phyloP scores from a whole-genome alignment of 352 stramenopile genomes.

The Blastocystis sp. region DNA sequence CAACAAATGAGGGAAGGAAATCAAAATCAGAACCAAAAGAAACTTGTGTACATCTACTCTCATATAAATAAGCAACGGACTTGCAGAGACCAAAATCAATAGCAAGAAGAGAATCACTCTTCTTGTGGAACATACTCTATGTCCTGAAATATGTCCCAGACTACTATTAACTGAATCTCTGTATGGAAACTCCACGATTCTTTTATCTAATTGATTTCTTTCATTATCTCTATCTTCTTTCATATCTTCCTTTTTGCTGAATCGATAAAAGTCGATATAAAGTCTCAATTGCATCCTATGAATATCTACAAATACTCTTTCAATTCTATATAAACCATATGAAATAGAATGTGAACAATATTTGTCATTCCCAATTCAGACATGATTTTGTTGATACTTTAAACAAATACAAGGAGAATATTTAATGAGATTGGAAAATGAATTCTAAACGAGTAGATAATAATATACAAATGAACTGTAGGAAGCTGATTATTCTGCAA shows the following conservation, averaged over 20 bases:
- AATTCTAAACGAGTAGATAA: neutral
- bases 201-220: too few relatives aligned
- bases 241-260: too few relatives aligned
- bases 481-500: neutral
- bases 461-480: neutral
- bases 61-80: neutral
- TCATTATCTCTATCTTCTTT: too few relatives aligned
- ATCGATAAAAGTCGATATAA: neutral
- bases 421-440: neutral
- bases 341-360: too few relatives aligned
- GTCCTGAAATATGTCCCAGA: too few relatives aligned
- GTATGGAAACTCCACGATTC: too few relatives aligned
- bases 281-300: neutral
- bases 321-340: neutral
- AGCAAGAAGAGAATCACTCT: neutral
- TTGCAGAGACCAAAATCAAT: conserved; percentile 46
- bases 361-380: too few relatives aligned
- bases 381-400: too few relatives aligned
- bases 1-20: conserved; percentile 9
- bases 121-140: too few relatives aligned
- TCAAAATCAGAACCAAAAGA: neutral
- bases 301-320: neutral
- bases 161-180: too few relatives aligned
- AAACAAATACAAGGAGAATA: too few relatives aligned
- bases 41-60: neutral